phyloP scores from a whole-genome alignment of 495 filamentous ascomycete species.

The Podospora pseudocomata region DNA sequence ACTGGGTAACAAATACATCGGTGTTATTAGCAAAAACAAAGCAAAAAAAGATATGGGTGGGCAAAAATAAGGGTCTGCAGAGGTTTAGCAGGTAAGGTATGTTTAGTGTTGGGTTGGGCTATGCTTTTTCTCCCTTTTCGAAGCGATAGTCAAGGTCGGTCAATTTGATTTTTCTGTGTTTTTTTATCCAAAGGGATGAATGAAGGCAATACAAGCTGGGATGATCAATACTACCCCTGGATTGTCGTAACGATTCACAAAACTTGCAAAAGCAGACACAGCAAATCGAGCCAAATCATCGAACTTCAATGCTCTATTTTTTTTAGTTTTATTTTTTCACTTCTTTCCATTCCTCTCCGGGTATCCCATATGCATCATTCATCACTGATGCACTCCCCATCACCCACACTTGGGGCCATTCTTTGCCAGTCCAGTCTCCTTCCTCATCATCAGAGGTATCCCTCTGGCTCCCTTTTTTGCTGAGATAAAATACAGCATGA shows the following conservation, averaged over 20 bases:
- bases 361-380: not conserved
- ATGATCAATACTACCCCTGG: not conserved
- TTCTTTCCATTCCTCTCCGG: not conserved
- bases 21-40: not conserved
- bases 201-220: too few relatives aligned
- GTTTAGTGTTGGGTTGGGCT: not conserved
- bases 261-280: not conserved
- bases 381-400: not conserved
- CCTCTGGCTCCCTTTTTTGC: not conserved
- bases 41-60: not conserved
- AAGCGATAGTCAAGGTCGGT: not conserved
- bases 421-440: not conserved
- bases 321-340: not conserved
- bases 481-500: not conserved
- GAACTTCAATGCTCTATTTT: not conserved
- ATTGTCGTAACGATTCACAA: not conserved
- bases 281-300: not conserved
- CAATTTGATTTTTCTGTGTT: constrained; percentile 1
- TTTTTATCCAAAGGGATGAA: not conserved
- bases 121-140: not conserved
- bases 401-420: not conserved
- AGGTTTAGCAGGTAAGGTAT: not conserved
- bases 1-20: not conserved
- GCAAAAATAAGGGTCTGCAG: not conserved
- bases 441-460: not conserved